Evolutionary conservation across 2,329 filamentous ascomycete species (phyloP).

Genomic region (Tolypocladium guangdongense): DNA sequence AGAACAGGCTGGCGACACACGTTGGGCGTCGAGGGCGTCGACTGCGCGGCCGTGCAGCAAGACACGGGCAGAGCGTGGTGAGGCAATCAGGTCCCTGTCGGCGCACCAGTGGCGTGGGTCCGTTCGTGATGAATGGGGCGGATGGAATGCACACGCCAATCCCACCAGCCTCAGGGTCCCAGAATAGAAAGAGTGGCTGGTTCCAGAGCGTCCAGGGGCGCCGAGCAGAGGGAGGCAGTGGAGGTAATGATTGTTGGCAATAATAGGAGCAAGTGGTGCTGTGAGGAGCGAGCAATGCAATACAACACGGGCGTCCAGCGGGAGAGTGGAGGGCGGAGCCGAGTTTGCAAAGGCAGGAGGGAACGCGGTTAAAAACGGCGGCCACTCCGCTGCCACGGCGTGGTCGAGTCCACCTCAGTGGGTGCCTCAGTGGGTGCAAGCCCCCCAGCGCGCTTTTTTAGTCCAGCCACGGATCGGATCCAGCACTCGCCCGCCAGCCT

Average conservation of each 20-base stretch:
- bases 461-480: background rate
- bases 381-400: conserved; percentile 6
- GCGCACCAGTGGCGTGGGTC: background rate
- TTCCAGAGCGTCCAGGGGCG: background rate
- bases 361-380: conserved; percentile 8
- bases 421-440: background rate
- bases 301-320: background rate
- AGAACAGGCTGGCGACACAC: background rate
- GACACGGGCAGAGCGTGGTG: background rate
- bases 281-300: background rate
- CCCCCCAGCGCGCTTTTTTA: background rate
- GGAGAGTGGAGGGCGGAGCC: background rate
- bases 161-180: background rate
- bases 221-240: background rate
- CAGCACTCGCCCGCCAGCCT: background rate
- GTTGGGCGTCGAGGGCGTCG: background rate
- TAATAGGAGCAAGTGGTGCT: background rate
- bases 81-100: background rate
- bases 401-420: background rate
- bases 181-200: background rate
- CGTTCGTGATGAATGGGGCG: background rate
- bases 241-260: background rate
- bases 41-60: background rate
- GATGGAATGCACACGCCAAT: background rate
- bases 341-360: conserved; percentile 1